Evolutionary conservation across 495 filamentous ascomycete genomes (phyloP).

Genomic region (Lindgomyces ingoldianus): DNA sequence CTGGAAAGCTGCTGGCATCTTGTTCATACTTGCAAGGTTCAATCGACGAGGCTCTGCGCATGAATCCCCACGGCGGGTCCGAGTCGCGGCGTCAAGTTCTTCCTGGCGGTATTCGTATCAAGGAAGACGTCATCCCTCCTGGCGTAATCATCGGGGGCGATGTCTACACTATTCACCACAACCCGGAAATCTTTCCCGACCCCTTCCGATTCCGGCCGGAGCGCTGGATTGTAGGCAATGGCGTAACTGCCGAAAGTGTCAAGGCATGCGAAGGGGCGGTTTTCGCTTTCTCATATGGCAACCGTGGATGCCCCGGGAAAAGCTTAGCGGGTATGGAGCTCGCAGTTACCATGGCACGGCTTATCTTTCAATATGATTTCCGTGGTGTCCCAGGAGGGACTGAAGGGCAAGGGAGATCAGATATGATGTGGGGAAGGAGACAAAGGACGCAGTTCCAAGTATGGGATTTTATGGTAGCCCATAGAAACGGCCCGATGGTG

Average conservation of each 20-base stretch:
- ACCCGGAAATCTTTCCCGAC: slow-evolving; percentile 7
- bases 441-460: slow-evolving; percentile 17
- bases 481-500: slow-evolving; percentile 21
- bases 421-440: slow-evolving; percentile 16
- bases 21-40: slow-evolving; percentile 12
- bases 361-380: slow-evolving; percentile 14
- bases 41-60: slow-evolving; percentile 23
- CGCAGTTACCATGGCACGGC: slow-evolving; percentile 13
- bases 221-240: slow-evolving; percentile 21
- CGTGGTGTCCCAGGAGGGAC: slow-evolving; percentile 7
- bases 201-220: slow-evolving; percentile 18
- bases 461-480: slow-evolving; percentile 17
- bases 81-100: slow-evolving; percentile 8
- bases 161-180: slow-evolving; percentile 17
- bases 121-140: background rate
- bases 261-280: slow-evolving; percentile 8
- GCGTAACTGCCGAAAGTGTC: slow-evolving; percentile 14
- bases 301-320: slow-evolving; percentile 12
- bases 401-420: slow-evolving; percentile 1
- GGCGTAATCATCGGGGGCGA: slow-evolving; percentile 3
- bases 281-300: slow-evolving; percentile 17
- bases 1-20: slow-evolving; percentile 4
- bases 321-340: slow-evolving; percentile 14
- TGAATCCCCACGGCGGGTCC: slow-evolving; percentile 5
- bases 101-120: slow-evolving; percentile 4